Evolutionary conservation across 176 grass and related monocot genomes (phyloP).

Genomic region (Carex pumila): DNA sequence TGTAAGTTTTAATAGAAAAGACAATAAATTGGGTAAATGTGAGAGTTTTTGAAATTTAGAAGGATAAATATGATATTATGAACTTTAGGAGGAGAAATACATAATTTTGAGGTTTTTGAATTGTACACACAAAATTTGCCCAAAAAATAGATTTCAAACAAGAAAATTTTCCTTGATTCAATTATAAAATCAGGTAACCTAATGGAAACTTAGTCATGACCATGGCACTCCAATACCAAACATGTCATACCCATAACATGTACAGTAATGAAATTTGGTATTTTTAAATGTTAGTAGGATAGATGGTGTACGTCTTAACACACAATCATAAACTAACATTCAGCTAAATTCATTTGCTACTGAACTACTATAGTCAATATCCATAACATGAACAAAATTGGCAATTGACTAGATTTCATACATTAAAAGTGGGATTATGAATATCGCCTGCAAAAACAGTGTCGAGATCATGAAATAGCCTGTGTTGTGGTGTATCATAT

Average conservation of each 20-base stretch:
- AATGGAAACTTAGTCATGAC: background rate
- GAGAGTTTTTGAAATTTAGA: too few relatives aligned
- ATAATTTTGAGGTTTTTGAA: too few relatives aligned
- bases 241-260: background rate
- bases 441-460: conserved; percentile 39
- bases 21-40: too few relatives aligned
- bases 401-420: conserved; percentile 9
- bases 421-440: conserved; percentile 43
- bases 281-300: background rate
- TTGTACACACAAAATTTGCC: too few relatives aligned
- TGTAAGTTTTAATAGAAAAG: too few relatives aligned
- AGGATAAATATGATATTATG: too few relatives aligned
- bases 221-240: background rate
- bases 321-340: background rate
- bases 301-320: background rate
- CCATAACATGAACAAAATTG: background rate
- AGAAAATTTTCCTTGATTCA: background rate
- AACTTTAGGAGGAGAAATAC: too few relatives aligned
- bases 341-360: background rate
- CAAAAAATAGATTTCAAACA: background rate
- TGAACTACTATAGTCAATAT: conserved; percentile 1
- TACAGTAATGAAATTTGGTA: background rate
- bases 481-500: conserved; percentile 69
- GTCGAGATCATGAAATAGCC: conserved; percentile 42
- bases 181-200: background rate